These are phyloP conservation scores for Alternaria gaisen DNA, from an alignment of 2,329 filamentous ascomycete genomes.

Conservation along the genomic window DNA sequence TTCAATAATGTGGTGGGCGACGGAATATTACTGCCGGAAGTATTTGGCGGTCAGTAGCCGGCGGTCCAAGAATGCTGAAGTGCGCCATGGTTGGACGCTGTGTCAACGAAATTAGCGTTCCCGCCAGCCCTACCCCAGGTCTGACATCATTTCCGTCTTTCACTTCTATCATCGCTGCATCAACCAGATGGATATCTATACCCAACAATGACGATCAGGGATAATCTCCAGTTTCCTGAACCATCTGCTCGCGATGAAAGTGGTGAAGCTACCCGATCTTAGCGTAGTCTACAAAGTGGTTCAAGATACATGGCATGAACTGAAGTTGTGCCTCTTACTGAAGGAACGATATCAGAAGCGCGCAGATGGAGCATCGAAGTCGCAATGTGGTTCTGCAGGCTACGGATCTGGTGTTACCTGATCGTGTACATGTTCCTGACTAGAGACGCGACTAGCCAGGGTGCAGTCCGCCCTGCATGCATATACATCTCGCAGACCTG, in stretches of 20 bases:
- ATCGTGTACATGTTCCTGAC: background rate
- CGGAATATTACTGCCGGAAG: slow-evolving; percentile 20
- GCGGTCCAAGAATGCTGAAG: slow-evolving; percentile 8
- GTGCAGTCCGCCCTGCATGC: slow-evolving; percentile 1
- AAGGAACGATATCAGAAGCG: background rate
- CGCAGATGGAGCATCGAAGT: background rate
- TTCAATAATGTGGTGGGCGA: slow-evolving; percentile 14
- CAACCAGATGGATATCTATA: background rate
- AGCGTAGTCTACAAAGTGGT: background rate
- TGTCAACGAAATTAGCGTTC: background rate
- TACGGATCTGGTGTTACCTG: background rate
- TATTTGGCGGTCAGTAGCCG: slow-evolving; percentile 19
- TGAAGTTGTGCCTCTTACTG: background rate
- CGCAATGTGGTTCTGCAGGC: background rate
- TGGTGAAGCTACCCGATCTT: background rate
- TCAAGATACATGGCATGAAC: background rate
- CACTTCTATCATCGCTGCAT: background rate
- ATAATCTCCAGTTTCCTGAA: background rate
- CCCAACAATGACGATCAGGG: too few relatives aligned
- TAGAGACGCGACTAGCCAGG: background rate
- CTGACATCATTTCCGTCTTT: background rate
- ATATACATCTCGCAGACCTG: background rate
- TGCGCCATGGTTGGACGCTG: slow-evolving; percentile 5
- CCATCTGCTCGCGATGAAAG: background rate
- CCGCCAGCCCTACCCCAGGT: background rate